Percentiles rank a stretch among this genome's conserved stretches.
Conservation (phyloP, 352 stramenopile genomes). For the Phytophthora litchii region DNA sequence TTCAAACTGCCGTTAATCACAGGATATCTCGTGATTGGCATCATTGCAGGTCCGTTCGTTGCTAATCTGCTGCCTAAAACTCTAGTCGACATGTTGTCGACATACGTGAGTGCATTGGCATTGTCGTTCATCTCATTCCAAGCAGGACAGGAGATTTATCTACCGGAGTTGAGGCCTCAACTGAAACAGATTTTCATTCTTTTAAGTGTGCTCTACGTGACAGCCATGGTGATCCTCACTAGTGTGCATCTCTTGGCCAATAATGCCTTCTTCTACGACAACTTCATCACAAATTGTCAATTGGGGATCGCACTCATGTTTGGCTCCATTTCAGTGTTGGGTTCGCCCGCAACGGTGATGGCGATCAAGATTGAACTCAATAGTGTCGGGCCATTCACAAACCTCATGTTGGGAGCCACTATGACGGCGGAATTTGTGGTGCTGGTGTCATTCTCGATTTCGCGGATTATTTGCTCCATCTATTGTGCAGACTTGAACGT, state of each 20-base stretch:
- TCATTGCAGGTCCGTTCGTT: slow-evolving; percentile 32
- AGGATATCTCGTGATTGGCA: slow-evolving; percentile 32
- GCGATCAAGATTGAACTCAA: slow-evolving; percentile 83
- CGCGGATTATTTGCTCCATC: slow-evolving; percentile 63
- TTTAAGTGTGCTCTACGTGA: slow-evolving; percentile 52
- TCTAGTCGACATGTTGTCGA: slow-evolving; percentile 29
- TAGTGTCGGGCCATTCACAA: slow-evolving; percentile 74
- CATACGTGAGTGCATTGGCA: slow-evolving; percentile 62
- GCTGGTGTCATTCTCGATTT: slow-evolving; percentile 71
- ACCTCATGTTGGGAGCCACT: slow-evolving; percentile 71
- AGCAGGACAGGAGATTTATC: slow-evolving; percentile 74
- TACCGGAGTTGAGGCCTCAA: slow-evolving; percentile 64
- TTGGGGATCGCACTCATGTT: slow-evolving; percentile 77
- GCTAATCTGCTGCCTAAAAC: slow-evolving; percentile 26
- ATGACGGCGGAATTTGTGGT: slow-evolving; percentile 80
- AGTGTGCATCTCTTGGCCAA: slow-evolving; percentile 43
- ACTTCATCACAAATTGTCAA: slow-evolving; percentile 54
- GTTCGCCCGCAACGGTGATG: slow-evolving; percentile 72
- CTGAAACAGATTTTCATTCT: slow-evolving; percentile 67
- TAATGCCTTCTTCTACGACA: slow-evolving; percentile 65
- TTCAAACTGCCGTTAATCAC: slow-evolving; percentile 38
- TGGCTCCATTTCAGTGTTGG: slow-evolving; percentile 71
- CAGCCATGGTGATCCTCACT: slow-evolving; percentile 63
- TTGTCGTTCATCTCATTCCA: slow-evolving; percentile 83
- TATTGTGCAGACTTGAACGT: slow-evolving; percentile 65